Conservation (phyloP, 805 yeast genomes). For the Ogataea wickerhamii region DNA sequence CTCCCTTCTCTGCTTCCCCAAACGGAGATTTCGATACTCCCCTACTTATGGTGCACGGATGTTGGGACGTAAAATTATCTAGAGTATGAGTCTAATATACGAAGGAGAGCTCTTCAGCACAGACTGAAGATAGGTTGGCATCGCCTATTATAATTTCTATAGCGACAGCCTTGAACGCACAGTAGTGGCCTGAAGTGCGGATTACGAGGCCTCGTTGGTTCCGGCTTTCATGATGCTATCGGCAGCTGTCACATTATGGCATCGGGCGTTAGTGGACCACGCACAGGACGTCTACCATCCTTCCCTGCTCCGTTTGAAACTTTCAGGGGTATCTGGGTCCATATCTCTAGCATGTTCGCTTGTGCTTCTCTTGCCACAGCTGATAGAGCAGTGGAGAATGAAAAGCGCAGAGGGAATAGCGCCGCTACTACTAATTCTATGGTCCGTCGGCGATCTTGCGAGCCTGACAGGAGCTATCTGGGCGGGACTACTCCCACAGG, state of each 20-base stretch:
- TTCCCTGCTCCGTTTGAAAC: conserved; percentile 37
- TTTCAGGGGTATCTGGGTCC: conserved; percentile 67
- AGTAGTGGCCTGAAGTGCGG: too few relatives aligned
- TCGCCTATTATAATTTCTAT: too few relatives aligned
- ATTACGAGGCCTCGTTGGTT: too few relatives aligned
- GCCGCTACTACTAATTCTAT: conserved; percentile 58
- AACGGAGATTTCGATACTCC: too few relatives aligned
- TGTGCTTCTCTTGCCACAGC: conserved; percentile 70
- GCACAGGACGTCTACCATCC: conserved; percentile 7
- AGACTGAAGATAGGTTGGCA: too few relatives aligned
- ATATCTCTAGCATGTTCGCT: conserved; percentile 78
- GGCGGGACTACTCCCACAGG: conserved; percentile 70
- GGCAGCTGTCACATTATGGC: not conserved
- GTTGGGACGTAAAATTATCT: too few relatives aligned
- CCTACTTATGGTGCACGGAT: too few relatives aligned
- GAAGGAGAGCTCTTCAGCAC: too few relatives aligned
- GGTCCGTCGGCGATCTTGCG: conserved; percentile 71
- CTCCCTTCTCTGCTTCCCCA: not conserved
- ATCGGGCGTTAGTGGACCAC: not conserved
- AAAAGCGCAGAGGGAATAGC: conserved; percentile 77
- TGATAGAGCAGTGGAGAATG: conserved; percentile 75
- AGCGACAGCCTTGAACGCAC: too few relatives aligned
- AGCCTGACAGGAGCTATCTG: conserved; percentile 66
- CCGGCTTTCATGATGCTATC: too few relatives aligned
- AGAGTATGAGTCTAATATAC: too few relatives aligned